phyloP scores from a whole-genome alignment of 129 eudicot genomes.

The Helichrysum umbraculigerum region DNA sequence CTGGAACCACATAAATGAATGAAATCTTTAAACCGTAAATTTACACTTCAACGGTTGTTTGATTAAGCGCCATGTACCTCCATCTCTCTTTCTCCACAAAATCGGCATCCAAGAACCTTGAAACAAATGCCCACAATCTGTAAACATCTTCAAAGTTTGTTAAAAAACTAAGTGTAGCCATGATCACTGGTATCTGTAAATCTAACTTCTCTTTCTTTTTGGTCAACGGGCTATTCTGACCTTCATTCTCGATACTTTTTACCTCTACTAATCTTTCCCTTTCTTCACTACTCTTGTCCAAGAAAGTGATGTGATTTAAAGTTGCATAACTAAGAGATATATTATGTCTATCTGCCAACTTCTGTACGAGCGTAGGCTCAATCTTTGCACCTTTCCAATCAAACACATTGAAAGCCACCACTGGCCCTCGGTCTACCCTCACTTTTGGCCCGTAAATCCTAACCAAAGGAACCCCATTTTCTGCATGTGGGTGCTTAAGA shows the following conservation, averaged over 20 bases:
- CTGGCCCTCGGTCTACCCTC: constrained; percentile 63
- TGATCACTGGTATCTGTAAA: constrained; percentile 49
- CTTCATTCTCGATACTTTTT: constrained; percentile 18
- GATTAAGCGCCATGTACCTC: constrained; percentile 91
- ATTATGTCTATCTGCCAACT: constrained; percentile 63
- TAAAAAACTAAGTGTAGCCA: constrained; percentile 63
- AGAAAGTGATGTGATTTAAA: constrained; percentile 45
- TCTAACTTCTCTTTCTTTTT: constrained; percentile 39
- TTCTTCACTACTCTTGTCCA: constrained; percentile 44
- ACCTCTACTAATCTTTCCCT: constrained; percentile 42
- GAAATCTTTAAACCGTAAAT: constrained; percentile 5
- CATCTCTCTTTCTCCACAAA: constrained; percentile 92
- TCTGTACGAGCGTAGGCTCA: constrained; percentile 74
- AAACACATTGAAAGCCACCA: constrained; percentile 66
- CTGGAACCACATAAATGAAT: neutral
- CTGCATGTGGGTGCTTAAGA: constrained; percentile 68
- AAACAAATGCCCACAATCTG: constrained; percentile 68
- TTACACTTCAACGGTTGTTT: constrained; percentile 69
- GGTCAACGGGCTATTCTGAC: constrained; percentile 21
- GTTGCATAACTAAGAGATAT: constrained; percentile 54
- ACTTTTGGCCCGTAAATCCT: constrained; percentile 74
- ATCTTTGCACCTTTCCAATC: constrained; percentile 85
- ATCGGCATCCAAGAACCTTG: constrained; percentile 89
- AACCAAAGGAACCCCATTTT: constrained; percentile 51
- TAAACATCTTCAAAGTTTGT: constrained; percentile 76